These are phyloP conservation scores for Suhomyces kunorum DNA, from an alignment of 1,139 yeast species.

Conservation along the genomic window DNA sequence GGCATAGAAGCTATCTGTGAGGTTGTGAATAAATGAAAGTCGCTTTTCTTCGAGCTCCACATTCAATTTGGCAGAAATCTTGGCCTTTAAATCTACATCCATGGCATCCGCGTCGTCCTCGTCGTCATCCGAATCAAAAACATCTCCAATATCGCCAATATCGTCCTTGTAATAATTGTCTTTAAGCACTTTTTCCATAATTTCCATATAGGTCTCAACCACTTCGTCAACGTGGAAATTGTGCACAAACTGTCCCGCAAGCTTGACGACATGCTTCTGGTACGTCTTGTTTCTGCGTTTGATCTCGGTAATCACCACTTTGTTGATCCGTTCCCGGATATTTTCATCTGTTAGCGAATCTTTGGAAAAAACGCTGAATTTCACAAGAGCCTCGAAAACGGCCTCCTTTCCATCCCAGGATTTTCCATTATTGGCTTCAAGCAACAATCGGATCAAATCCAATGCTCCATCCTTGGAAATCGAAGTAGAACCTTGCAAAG, in stretches of 20 bases:
- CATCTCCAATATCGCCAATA: slow-evolving; percentile 19
- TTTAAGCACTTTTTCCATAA: slow-evolving; percentile 35
- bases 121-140: slow-evolving; percentile 27
- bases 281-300: slow-evolving; percentile 68
- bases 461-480: slow-evolving; percentile 27
- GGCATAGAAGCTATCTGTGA: slow-evolving; percentile 31
- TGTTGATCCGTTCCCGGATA: slow-evolving; percentile 37
- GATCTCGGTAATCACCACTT: slow-evolving; percentile 59
- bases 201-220: slow-evolving; percentile 39
- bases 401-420: slow-evolving; percentile 89
- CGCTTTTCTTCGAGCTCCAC: slow-evolving; percentile 42
- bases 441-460: slow-evolving; percentile 53
- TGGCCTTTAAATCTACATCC: slow-evolving; percentile 26
- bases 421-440: slow-evolving; percentile 71
- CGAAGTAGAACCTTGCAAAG: slow-evolving; percentile 35
- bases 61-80: slow-evolving; percentile 28
- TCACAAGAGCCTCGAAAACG: slow-evolving; percentile 69
- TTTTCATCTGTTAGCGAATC: slow-evolving; percentile 26
- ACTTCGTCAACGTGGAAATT: slow-evolving; percentile 41
- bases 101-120: slow-evolving; percentile 28
- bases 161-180: slow-evolving; percentile 30
- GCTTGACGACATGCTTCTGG: slow-evolving; percentile 53
- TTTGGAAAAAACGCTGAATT: slow-evolving; percentile 51
- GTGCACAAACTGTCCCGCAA: slow-evolving; percentile 51
- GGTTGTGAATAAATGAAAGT: slow-evolving; percentile 33